Percentiles rank a stretch among this genome's conserved stretches.
These are phyloP conservation scores for Fragilariopsis cylindrus DNA, from an alignment of 108 stramenopile genomes.

Conservation along the genomic window DNA sequence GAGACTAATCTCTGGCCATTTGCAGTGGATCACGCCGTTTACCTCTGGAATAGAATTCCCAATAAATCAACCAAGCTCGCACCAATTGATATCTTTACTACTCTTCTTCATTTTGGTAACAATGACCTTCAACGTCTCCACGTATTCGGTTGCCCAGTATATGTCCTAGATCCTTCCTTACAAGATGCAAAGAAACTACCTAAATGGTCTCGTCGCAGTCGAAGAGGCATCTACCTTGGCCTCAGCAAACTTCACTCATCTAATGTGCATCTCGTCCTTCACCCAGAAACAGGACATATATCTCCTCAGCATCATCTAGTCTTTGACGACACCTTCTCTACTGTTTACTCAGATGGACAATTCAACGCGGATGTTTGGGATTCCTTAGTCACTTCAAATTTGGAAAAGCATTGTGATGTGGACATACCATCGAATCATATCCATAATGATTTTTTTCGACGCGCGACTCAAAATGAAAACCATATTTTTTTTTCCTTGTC, in stretches of 20 bases:
- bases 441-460: too few relatives aligned
- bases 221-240: conserved; percentile 41
- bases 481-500: too few relatives aligned
- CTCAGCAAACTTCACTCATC: conserved; percentile 39
- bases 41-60: conserved; percentile 43
- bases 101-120: too few relatives aligned
- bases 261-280: conserved; percentile 36
- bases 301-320: conserved; percentile 48
- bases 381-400: background rate
- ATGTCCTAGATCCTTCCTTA: conserved; percentile 47
- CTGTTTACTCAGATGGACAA: conserved; percentile 6
- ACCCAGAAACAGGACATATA: conserved; percentile 33
- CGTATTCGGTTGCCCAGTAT: conserved; percentile 46
- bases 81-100: conserved; percentile 22
- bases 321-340: conserved; percentile 41
- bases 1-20: conserved; percentile 37
- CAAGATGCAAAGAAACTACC: conserved; percentile 40
- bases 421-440: background rate
- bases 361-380: background rate
- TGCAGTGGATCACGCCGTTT: conserved; percentile 50
- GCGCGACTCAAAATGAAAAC: too few relatives aligned
- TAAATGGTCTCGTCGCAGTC: conserved; percentile 41
- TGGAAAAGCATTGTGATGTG: background rate
- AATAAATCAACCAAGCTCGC: conserved; percentile 11
- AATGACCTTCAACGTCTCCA: conserved; percentile 14